A percentile compares a stretch with the other conserved stretches of the same genome.
Conservation (phyloP, 2,329 filamentous ascomycete genomes). For the Epichloe baconii region DNA sequence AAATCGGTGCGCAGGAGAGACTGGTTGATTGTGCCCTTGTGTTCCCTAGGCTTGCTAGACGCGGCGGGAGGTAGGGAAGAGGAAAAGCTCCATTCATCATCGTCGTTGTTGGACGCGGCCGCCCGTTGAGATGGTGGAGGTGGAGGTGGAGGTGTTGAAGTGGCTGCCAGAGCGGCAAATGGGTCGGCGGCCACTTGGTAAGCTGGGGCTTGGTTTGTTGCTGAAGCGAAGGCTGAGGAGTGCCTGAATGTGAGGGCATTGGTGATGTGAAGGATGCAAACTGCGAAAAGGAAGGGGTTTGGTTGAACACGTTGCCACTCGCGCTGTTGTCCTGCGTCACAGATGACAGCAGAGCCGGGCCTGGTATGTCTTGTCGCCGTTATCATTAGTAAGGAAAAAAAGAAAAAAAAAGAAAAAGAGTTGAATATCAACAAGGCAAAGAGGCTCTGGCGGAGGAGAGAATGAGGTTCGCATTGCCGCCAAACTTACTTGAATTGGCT, state of each 20-base stretch:
- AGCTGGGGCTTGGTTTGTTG: conserved; percentile 33
- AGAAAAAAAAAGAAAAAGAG: not conserved
- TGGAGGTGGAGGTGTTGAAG: conserved; percentile 13
- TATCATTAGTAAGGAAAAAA: conserved; percentile 8
- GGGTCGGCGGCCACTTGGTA: conserved; percentile 32
- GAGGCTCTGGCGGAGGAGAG: no score
- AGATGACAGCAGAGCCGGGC: conserved; percentile 51
- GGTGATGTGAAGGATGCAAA: conserved; percentile 44
- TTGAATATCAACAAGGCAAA: not conserved
- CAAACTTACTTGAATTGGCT: conserved; percentile 48
- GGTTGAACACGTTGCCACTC: conserved; percentile 26
- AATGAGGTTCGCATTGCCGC: not conserved
- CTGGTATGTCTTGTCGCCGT: conserved; percentile 47
- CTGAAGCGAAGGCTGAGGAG: conserved; percentile 36
- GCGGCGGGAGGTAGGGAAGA: conserved; percentile 62
- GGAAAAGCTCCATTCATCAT: conserved; percentile 91
- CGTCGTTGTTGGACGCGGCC: conserved; percentile 47
- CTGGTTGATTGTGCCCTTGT: conserved; percentile 55
- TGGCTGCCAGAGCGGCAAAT: conserved; percentile 34
- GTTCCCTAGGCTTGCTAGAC: conserved; percentile 40
- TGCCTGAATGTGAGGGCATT: conserved; percentile 36
- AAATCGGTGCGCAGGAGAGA: conserved; percentile 62
- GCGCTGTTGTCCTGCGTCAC: conserved; percentile 48
- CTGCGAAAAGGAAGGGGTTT: conserved; percentile 36
- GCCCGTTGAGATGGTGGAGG: conserved; percentile 12